phyloP scores from a whole-genome alignment of 164 flowering plant genomes.

The Aristolochia contorta region DNA sequence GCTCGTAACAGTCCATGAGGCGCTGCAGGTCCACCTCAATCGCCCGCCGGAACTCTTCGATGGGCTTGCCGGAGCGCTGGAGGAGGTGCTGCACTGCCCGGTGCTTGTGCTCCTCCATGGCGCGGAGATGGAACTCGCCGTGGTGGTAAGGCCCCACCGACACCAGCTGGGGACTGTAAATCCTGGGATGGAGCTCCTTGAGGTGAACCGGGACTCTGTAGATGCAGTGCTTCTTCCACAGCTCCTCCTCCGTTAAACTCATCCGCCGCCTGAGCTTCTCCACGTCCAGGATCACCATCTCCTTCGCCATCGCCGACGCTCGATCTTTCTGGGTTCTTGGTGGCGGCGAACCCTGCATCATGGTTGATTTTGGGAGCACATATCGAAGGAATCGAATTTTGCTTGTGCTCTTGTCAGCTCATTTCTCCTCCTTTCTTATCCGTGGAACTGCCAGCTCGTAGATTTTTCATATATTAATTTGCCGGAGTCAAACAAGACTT shows the following conservation, averaged over 20 bases:
- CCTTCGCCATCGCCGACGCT: background rate
- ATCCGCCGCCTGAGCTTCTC: conserved; percentile 6
- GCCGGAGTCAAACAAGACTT: no score
- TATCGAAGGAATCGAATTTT: no score
- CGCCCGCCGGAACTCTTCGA: background rate
- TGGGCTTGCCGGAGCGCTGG: background rate
- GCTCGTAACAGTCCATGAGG: conserved; percentile 8
- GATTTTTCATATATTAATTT: no score
- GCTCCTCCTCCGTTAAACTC: conserved; percentile 1
- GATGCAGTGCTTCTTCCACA: conserved; percentile 6
- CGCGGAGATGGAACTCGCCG: background rate
- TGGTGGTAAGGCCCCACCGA: conserved; percentile 19
- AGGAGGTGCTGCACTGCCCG: conserved; percentile 10
- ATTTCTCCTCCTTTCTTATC: no score
- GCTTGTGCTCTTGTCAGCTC: no score
- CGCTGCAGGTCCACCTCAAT: conserved; percentile 3
- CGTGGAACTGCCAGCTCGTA: no score
- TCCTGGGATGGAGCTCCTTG: background rate
- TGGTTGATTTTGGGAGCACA: no score
- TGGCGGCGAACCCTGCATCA: no score
- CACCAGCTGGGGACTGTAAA: conserved; percentile 17
- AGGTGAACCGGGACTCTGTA: conserved; percentile 5
- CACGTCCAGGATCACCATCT: conserved; percentile 1
- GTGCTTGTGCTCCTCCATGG: conserved; percentile 15
- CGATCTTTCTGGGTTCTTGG: no score